Conservation (phyloP, 2,329 filamentous ascomycete species). For the Ilyonectria sp. region DNA sequence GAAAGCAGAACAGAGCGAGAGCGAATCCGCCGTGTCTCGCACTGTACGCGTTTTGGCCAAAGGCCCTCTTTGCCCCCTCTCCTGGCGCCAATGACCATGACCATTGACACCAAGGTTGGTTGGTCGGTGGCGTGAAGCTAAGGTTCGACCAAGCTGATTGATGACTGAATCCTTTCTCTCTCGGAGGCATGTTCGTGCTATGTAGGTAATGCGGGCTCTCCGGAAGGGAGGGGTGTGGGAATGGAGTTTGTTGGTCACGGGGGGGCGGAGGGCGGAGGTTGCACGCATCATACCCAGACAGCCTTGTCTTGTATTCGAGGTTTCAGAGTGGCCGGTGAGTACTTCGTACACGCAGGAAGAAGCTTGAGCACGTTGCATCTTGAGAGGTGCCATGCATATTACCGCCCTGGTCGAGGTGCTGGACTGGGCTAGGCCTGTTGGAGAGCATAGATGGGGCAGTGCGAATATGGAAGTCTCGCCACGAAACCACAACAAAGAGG, state of each 20-base stretch:
- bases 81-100: slow-evolving; percentile 14
- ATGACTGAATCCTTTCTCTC: slow-evolving; percentile 9
- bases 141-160: slow-evolving; percentile 8
- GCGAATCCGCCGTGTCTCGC: slow-evolving; percentile 21
- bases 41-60: slow-evolving; percentile 37
- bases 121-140: slow-evolving; percentile 36
- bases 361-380: slow-evolving; percentile 12
- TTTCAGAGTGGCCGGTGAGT: slow-evolving; percentile 17
- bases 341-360: slow-evolving; percentile 9
- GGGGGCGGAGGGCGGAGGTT: slow-evolving; percentile 15
- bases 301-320: slow-evolving; percentile 16
- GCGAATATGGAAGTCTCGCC: slow-evolving; percentile 37
- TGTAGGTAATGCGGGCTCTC: slow-evolving; percentile 20
- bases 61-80: slow-evolving; percentile 30
- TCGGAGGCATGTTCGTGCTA: slow-evolving; percentile 11
- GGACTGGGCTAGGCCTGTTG: slow-evolving; percentile 9
- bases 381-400: slow-evolving; percentile 32
- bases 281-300: slow-evolving; percentile 22
- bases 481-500: slow-evolving; percentile 6
- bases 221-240: slow-evolving; percentile 21
- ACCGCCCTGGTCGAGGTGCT: slow-evolving; percentile 27
- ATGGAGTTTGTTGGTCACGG: slow-evolving; percentile 19
- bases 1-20: slow-evolving; percentile 8
- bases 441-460: slow-evolving; percentile 28
- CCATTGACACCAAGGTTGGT: slow-evolving; percentile 19